These are phyloP conservation scores for Boletus subcaerulescens DNA, from an alignment of 768 basidiomycete genomes.

Conservation along the genomic window DNA sequence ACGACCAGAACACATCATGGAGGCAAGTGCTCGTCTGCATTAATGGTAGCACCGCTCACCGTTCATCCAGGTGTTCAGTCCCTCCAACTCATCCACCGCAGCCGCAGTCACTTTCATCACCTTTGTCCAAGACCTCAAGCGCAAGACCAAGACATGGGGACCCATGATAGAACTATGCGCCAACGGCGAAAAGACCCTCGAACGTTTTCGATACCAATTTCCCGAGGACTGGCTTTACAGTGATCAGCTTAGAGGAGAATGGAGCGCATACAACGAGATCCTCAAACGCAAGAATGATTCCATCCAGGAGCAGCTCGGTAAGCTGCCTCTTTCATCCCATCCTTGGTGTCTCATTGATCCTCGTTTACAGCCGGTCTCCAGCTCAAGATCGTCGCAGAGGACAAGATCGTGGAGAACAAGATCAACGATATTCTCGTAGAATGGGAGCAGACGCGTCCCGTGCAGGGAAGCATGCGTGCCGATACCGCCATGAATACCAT, in stretches of 20 bases:
- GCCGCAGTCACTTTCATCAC: conserved; percentile 99
- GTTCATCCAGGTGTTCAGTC: conserved; percentile 54
- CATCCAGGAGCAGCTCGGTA: conserved; percentile 97
- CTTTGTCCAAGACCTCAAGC: conserved; percentile 98
- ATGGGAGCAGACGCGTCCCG: conserved; percentile 95
- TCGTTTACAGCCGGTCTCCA: conserved; percentile 79
- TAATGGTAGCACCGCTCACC: conserved; percentile 4
- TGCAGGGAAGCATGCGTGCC: conserved; percentile 94
- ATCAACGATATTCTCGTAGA: conserved; percentile 87
- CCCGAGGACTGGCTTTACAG: conserved; percentile 98
- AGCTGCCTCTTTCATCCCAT: conserved; percentile 20
- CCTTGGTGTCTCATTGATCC: conserved; percentile 1
- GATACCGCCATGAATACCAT: conserved; percentile 96
- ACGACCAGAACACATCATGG: conserved; percentile 24
- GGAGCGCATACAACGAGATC: conserved; percentile 98
- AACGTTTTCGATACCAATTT: conserved; percentile 96
- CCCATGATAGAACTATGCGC: conserved; percentile 95
- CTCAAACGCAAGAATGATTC: conserved; percentile 96
- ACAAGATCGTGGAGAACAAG: conserved; percentile 96
- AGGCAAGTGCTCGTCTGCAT: conserved; percentile 16
- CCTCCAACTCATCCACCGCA: conserved; percentile 89
- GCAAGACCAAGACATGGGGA: conserved; percentile 94
- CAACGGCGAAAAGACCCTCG: conserved; percentile 94
- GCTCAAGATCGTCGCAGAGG: conserved; percentile 98
- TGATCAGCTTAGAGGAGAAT: conserved; percentile 95